A percentile compares a stretch with the other conserved stretches of the same genome.
Evolutionary conservation across 1,284 basidiomycete species (phyloP).

Genomic region (Afroboletus lepidellus): DNA sequence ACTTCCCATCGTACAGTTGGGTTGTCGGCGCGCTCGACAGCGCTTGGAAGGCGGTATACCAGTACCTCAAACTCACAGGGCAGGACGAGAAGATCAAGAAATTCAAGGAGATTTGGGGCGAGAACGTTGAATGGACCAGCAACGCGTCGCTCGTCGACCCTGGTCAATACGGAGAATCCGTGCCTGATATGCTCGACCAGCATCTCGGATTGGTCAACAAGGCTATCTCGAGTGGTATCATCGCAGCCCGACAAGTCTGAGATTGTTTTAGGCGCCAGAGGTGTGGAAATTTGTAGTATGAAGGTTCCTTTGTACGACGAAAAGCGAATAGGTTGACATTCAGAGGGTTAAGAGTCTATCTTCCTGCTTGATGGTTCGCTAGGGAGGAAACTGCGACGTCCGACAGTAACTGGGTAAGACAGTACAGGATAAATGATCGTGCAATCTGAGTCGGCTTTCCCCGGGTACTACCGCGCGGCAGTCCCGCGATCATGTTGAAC

Average conservation of each 20-base stretch:
- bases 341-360: too few species aligned
- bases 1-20: slow-evolving; percentile 11
- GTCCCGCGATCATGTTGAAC: too few species aligned
- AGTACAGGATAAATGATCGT: too few species aligned
- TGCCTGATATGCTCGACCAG: neutral
- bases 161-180: neutral
- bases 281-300: neutral
- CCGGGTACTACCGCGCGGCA: too few species aligned
- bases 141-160: neutral
- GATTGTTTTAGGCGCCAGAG: neutral
- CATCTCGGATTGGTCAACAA: neutral
- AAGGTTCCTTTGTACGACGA: too few species aligned
- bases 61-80: slow-evolving; percentile 19
- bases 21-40: slow-evolving; percentile 1
- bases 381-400: too few species aligned
- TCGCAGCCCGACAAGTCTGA: neutral
- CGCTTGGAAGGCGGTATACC: slow-evolving; percentile 25
- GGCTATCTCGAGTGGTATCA: neutral
- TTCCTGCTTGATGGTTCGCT: too few species aligned
- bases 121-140: slow-evolving; percentile 20
- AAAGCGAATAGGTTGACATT: too few species aligned
- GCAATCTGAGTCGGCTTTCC: too few species aligned
- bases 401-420: too few species aligned
- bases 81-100: slow-evolving; percentile 11
- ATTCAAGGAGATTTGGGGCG: slow-evolving; percentile 21